Base-by-base conservation (phyloP, 140 eudicot genomes). In the Bidens hawaiensis region DNA sequence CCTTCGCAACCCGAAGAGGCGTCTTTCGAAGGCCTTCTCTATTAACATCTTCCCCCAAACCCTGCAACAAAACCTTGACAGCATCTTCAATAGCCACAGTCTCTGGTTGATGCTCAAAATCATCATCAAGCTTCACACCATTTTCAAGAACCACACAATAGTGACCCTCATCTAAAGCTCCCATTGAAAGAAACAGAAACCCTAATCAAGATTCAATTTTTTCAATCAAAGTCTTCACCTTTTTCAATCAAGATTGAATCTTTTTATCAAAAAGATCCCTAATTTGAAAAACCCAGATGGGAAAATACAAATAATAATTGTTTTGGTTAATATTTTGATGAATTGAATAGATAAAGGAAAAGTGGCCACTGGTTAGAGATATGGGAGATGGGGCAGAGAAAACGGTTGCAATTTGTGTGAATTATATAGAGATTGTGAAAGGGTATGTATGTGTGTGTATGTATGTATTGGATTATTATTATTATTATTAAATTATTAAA, bases 1-100 rank as follows among this genome's bases (percentile, higher is more conserved):
- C 99, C 81, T 88, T 88, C 34, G 99, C 99, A 40, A 93, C 99
- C 22, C 99, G 96, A 73, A 85, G 80, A 43, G 99, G 99, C 12
- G 99, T 93, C 76, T 85, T 93, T 52, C 31, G 59, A 16, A 93
- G 56, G 47, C 99, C 99, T 77, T 93, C 99, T 41, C 99, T 78
- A 58, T 85, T 75, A 54, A 84, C 43, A 76, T 93, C 96, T 70
- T 93, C 99, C 42, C 95, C 96, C 81, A 93, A 76, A 57, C 96
- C 99, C 46, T 78, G 68, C 85, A 93, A 85, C 62, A 93, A 71
- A 59, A 88, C 87, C 53, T 78, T 93, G 25, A 93, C 99, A 61
- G 96, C 96, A 43, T 83, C 90, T 69, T 88, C 82, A 76, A 93
- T 87, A 28, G 59, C 81, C 12, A 57, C 60, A 64, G 64, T 76